These are phyloP conservation scores for Penicillium sp. DNA, from an alignment of 2,329 filamentous ascomycete species.

Conservation along the genomic window DNA sequence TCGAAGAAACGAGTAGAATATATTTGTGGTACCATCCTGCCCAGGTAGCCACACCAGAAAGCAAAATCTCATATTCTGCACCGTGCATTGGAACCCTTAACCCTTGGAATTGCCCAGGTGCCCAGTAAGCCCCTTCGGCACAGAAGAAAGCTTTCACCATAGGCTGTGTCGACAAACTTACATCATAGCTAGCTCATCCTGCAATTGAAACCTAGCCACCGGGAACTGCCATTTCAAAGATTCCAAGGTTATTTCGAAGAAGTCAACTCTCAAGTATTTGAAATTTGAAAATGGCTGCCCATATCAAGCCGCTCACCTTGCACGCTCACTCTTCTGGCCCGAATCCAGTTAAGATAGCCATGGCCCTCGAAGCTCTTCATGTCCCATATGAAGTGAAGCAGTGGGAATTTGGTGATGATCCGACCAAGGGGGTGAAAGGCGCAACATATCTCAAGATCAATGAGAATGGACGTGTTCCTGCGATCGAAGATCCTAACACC, in stretches of 20 bases:
- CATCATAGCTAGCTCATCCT: constrained; percentile 19
- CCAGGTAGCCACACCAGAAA: too few species aligned
- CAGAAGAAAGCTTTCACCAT: neutral
- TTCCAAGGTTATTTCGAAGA: neutral
- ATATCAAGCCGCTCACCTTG: constrained; percentile 38
- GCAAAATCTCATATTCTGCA: too few species aligned
- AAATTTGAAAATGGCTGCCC: constrained; percentile 15
- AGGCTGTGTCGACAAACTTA: constrained; percentile 8
- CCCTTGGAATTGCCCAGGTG: too few species aligned
- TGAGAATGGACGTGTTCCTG: constrained; percentile 47
- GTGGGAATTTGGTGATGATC: constrained; percentile 46
- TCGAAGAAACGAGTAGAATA: too few species aligned
- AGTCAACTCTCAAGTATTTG: neutral
- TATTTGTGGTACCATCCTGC: too few species aligned
- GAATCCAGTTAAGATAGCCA: constrained; percentile 49
- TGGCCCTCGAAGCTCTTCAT: constrained; percentile 42
- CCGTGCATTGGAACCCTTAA: too few species aligned
- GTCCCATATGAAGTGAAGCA: constrained; percentile 45
- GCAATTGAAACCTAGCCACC: neutral
- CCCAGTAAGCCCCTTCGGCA: too few species aligned
- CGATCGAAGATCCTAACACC: constrained; percentile 42
- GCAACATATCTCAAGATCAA: constrained; percentile 43
- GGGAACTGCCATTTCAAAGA: neutral
- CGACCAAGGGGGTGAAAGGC: constrained; percentile 33
- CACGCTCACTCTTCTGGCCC: constrained; percentile 46